A percentile compares a stretch with the other conserved stretches of the same genome.
Evolutionary conservation across 495 filamentous ascomycete genomes (phyloP).

Genomic region (Xylaria castorea): DNA sequence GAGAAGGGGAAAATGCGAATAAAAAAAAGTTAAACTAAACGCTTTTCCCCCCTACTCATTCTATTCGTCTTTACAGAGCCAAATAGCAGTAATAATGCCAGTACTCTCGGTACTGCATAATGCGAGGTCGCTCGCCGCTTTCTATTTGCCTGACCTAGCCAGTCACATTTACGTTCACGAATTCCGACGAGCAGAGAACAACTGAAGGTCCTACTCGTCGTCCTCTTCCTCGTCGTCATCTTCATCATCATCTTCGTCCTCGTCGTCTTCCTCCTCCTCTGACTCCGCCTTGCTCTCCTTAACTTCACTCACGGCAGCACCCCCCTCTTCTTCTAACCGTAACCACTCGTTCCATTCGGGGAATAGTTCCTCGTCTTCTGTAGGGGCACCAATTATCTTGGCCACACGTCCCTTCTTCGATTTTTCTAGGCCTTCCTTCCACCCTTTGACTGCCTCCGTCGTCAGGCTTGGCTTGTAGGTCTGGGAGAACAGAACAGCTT

Average conservation of each 20-base stretch:
- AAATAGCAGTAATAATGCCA: not conserved
- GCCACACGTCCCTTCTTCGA: constrained; percentile 82
- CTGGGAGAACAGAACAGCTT: constrained; percentile 89
- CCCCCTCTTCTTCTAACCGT: constrained; percentile 74
- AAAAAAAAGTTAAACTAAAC: not conserved
- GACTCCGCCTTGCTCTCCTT: not conserved
- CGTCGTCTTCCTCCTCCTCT: not conserved
- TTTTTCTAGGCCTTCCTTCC: constrained; percentile 83
- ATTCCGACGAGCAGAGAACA: not conserved
- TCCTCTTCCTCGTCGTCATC: not conserved
- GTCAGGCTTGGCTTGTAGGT: constrained; percentile 91
- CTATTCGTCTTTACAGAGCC: not conserved
- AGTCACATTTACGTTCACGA: not conserved
- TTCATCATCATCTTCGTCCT: not conserved
- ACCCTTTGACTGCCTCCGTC: constrained; percentile 68
- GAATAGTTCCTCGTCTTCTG: constrained; percentile 89
- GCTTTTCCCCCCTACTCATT: not conserved
- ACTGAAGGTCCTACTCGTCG: not conserved
- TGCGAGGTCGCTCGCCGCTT: not conserved
- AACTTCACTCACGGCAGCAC: not conserved
- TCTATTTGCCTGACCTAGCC: not conserved
- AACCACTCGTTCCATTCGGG: constrained; percentile 95
- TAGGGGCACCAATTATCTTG: constrained; percentile 82
- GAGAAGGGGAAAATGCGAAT: not conserved
- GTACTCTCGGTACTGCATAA: not conserved